Conservation (phyloP, 2,329 filamentous ascomycete genomes). For the Paraphoma sp. region DNA sequence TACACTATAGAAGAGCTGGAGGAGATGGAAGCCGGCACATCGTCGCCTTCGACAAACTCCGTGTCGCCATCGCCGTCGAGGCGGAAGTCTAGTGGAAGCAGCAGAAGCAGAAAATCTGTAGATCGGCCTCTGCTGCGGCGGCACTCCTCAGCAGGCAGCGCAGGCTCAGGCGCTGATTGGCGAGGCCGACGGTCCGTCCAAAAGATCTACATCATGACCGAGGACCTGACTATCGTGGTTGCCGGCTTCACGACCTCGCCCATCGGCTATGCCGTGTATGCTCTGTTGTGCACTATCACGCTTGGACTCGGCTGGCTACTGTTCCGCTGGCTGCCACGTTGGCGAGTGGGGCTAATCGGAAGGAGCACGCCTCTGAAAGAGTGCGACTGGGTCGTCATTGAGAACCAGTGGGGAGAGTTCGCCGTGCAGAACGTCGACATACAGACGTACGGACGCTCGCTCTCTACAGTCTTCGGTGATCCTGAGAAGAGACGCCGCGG, state of each 20-base stretch:
- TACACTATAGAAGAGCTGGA: slow-evolving; percentile 56
- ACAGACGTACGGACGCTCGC: slow-evolving; percentile 65
- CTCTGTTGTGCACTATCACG: slow-evolving; percentile 73
- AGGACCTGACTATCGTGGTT: slow-evolving; percentile 92
- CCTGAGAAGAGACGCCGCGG: slow-evolving; percentile 69
- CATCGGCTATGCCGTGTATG: slow-evolving; percentile 72
- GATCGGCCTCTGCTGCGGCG: slow-evolving; percentile 72
- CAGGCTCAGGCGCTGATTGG: slow-evolving; percentile 65
- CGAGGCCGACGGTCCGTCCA: slow-evolving; percentile 74
- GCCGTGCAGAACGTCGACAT: slow-evolving; percentile 72
- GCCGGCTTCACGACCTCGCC: slow-evolving; percentile 85
- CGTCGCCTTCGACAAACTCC: slow-evolving; percentile 17
- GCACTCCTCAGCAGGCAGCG: slow-evolving; percentile 73
- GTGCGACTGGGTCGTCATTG: slow-evolving; percentile 91
- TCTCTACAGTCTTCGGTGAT: slow-evolving; percentile 73
- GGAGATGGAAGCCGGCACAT: slow-evolving; percentile 53
- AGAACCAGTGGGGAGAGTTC: slow-evolving; percentile 98
- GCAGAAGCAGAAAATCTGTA: slow-evolving; percentile 58
- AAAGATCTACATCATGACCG: slow-evolving; percentile 90
- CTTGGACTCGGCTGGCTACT: slow-evolving; percentile 82
- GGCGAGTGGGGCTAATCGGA: slow-evolving; percentile 80
- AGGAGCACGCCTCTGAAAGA: slow-evolving; percentile 70
- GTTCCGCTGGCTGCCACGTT: slow-evolving; percentile 87
- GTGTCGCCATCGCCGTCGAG: slow-evolving; percentile 44
- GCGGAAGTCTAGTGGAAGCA: slow-evolving; percentile 69